Evolutionary conservation across 1,284 basidiomycete species (phyloP), one percentile per base, ranked within the genome.

Genomic region (Ustilago xerochloae): DNA sequence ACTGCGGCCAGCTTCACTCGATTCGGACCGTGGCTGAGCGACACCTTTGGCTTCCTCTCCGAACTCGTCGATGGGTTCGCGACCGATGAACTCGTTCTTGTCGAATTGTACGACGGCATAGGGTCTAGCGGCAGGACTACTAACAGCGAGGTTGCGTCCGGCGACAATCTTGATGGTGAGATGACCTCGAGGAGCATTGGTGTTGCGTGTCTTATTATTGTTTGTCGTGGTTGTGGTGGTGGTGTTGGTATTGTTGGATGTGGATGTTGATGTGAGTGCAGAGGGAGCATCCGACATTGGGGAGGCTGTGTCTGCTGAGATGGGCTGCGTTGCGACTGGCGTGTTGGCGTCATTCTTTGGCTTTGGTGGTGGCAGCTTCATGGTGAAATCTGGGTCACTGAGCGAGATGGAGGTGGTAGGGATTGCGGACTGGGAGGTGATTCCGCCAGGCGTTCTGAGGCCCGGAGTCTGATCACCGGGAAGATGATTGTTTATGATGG

Each of bases 51-150:
- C 91, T 85, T 93, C 92, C 86, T 90, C 92, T 85, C 92, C 92
- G n/a, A 88, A 86, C 83, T 93, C 93, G 77, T 90, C 84, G 43
- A 91, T 92, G 20, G 96, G 93, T 81, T 97, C 93, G 63, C 96
- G 88, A 75, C 91, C 91, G 83, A 99, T 92, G 84, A 98, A 99
- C 86, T 99, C 96, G 88, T 95, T 98, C 86, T 98, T 93, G 87
- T 99, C 96, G 85, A 98, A 99, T 85, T 95, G 92, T 78, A 97
- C 94, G 83, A 99, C 96, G 75, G 94, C 93, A 84, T 99, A 99
- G 13, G 96, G 97, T 22, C 91, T 88, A 2, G 91, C 89, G 51
- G 87, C 55, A 8, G 74, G 64, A 32, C 72, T 62, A 38, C 68
- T 66, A 45, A 75, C 69, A 29, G 89, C 84, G 82, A 99, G 90